Percentiles rank a stretch among this genome's conserved stretches.
Conservation (phyloP, 306 rosid species). For the Geum urbanum region DNA sequence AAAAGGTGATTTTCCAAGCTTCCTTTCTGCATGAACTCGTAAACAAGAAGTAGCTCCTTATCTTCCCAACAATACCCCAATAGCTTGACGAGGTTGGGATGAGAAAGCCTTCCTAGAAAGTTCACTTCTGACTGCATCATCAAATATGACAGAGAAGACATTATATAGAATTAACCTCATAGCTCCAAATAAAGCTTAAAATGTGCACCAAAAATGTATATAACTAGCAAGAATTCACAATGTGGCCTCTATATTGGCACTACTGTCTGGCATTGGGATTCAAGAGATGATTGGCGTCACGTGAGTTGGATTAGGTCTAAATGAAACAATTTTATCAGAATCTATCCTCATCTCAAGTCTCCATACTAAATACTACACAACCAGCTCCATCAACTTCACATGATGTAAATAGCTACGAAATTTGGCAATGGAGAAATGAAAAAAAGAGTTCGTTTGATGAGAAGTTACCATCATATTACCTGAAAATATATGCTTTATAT, state of each 20-base stretch:
- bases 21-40: slow-evolving; percentile 80
- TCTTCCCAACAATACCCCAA: slow-evolving; percentile 73
- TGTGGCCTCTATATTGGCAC: not conserved
- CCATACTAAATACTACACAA: too few species aligned
- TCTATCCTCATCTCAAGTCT: not conserved
- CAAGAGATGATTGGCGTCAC: not conserved
- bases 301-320: not conserved
- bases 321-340: not conserved
- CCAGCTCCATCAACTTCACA: not conserved
- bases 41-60: slow-evolving; percentile 75
- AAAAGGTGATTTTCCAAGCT: slow-evolving; percentile 93
- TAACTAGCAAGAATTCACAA: not conserved
- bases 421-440: not conserved
- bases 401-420: not conserved
- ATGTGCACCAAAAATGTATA: not conserved
- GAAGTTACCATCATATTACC: not conserved
- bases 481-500: not conserved
- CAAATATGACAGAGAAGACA: slow-evolving; percentile 17
- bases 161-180: not conserved
- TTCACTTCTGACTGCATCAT: slow-evolving; percentile 69
- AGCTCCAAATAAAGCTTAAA: not conserved
- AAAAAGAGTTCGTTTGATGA: not conserved
- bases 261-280: slow-evolving; percentile 1
- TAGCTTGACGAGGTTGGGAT: slow-evolving; percentile 79
- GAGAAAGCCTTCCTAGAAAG: slow-evolving; percentile 74